Percentiles rank a stretch among this genome's conserved stretches.
Evolutionary conservation across 495 filamentous ascomycete genomes (phyloP).

Genomic region (Oidiodendron maius): DNA sequence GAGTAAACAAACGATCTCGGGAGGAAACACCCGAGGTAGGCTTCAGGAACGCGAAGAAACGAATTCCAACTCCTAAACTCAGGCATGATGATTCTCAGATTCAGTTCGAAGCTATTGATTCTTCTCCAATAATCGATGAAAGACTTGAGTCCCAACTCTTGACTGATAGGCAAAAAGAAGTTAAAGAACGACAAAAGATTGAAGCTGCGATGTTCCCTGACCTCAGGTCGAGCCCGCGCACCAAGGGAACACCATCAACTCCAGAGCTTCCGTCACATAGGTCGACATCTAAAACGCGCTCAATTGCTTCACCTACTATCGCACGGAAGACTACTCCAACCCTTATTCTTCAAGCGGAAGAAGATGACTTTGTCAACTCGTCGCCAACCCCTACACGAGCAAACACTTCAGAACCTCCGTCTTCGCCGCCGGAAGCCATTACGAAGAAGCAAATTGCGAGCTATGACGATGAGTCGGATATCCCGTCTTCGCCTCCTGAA

Average conservation of each 20-base stretch:
- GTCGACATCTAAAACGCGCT: slow-evolving; percentile 13
- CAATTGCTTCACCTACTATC: neutral
- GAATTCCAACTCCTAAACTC: slow-evolving; percentile 27
- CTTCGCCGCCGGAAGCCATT: slow-evolving; percentile 44
- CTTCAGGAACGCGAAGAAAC: slow-evolving; percentile 18
- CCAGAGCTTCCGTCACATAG: slow-evolving; percentile 13
- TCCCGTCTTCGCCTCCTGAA: slow-evolving; percentile 16
- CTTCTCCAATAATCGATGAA: slow-evolving; percentile 37
- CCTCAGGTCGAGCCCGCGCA: slow-evolving; percentile 19
- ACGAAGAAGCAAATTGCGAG: neutral
- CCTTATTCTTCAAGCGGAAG: slow-evolving; percentile 31
- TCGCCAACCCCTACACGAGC: slow-evolving; percentile 63
- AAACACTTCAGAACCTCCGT: slow-evolving; percentile 41
- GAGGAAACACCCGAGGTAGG: slow-evolving; percentile 23
- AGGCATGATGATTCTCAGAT: slow-evolving; percentile 77
- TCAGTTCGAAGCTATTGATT: slow-evolving; percentile 62
- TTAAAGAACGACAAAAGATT: slow-evolving; percentile 54
- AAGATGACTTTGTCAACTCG: slow-evolving; percentile 67
- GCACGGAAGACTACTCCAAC: slow-evolving; percentile 43
- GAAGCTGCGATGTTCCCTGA: slow-evolving; percentile 66
- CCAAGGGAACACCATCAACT: slow-evolving; percentile 12
- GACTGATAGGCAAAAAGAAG: slow-evolving; percentile 70
- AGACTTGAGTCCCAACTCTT: slow-evolving; percentile 56
- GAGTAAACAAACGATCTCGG: slow-evolving; percentile 19
- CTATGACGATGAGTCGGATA: slow-evolving; percentile 1